These are phyloP conservation scores for Alloteropsis angusta DNA, from an alignment of 202 grass and related monocot species.

Conservation along the genomic window DNA sequence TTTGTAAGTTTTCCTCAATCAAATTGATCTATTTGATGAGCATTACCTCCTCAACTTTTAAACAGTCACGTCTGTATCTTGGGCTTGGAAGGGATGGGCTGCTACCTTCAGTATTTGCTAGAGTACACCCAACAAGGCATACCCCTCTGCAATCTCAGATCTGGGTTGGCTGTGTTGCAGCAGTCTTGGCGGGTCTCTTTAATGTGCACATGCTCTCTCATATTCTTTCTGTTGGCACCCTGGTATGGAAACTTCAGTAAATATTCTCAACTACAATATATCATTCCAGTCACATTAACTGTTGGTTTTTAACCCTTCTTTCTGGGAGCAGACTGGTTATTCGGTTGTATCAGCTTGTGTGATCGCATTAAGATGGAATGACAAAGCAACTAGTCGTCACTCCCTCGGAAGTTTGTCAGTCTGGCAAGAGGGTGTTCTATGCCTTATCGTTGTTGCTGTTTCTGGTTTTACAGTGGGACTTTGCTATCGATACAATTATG, in stretches of 20 bases:
- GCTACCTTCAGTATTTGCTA: constrained; percentile 67
- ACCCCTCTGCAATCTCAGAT: constrained; percentile 94
- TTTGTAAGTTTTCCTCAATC: background rate
- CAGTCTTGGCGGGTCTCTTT: constrained; percentile 73
- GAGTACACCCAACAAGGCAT: constrained; percentile 69
- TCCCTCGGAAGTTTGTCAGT: constrained; percentile 49
- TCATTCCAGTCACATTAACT: constrained; percentile 3
- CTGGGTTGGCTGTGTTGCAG: constrained; percentile 89
- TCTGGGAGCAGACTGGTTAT: constrained; percentile 70
- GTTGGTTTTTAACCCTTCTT: constrained; percentile 1
- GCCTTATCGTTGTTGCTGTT: constrained; percentile 56
- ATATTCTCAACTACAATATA: background rate
- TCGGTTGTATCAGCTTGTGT: constrained; percentile 98
- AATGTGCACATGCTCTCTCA: constrained; percentile 81
- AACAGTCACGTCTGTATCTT: constrained; percentile 93
- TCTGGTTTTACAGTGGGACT: constrained; percentile 68
- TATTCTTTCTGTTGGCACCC: constrained; percentile 95
- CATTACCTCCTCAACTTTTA: constrained; percentile 12
- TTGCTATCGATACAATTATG: constrained; percentile 57
- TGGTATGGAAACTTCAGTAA: constrained; percentile 43
- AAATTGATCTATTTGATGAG: constrained; percentile 18
- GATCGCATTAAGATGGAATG: constrained; percentile 77
- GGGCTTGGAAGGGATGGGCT: constrained; percentile 97
- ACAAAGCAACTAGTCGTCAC: constrained; percentile 36
- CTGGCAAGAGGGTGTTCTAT: constrained; percentile 72